Base-by-base conservation (phyloP, 257 asterid genomes). In the Salvia rosmarinus region DNA sequence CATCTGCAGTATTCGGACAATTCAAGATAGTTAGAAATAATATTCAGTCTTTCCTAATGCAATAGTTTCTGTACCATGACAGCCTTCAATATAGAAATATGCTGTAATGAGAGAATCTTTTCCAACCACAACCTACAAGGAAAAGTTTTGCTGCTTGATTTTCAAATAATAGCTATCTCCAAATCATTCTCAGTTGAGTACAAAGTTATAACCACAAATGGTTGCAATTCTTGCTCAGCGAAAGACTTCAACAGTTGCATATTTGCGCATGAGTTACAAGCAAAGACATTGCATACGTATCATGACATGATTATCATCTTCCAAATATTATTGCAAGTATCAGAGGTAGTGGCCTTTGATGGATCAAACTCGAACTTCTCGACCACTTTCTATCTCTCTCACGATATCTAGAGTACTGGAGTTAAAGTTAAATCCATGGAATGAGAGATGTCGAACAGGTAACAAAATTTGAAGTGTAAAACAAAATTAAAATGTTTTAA, bases 281-380 rank as follows among this genome's bases (percentile, higher is more conserved):
- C 28, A 40, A 77, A 23, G 12, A 52, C 60, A 17, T 30, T 21
- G 49, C 47, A 72, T 34, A 67, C 56, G 68, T 35, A 57, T 64
- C 71, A 75, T 68, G 78, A 63, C 54, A 37, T 74, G 78, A 70
- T 61, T 44, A 85, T 85, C 85, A 86, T 81, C 86, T 88, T 81
- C 96, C 96, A 90, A 32, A 88, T 67, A 57, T 54, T 37, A 73
- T 88, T 78, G 75, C 93, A 83, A 21, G 82, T 75, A 52, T 85
- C 82, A 23, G 79, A 88, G 49, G 87, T 19, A 17, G 83, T 65
- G 52, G 65, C 78, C 75, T 65, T 57, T 12, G 74, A 77, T 28
- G 80, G 76, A 75, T 86, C 91, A 75, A 83, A 68, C 78, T 86
- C 85, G 16, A 86, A 90, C 25, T 73, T 80, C 43, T 78, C 86